phyloP scores from a whole-genome alignment of 1,139 yeast genomes.

The Lodderomyces elongisporus region DNA sequence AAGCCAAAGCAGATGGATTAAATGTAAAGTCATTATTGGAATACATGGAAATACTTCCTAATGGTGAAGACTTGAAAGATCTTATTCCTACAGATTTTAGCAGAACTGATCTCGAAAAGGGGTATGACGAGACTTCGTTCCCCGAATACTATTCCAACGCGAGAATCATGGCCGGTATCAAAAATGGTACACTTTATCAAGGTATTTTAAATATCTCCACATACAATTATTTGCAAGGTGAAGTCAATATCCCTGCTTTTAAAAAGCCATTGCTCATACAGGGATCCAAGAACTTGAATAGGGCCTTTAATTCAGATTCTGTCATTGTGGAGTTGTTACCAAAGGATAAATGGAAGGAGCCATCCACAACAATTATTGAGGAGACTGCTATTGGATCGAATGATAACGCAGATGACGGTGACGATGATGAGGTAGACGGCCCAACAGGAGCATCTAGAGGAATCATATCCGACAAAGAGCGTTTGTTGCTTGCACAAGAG shows the following conservation, averaged over 20 bases:
- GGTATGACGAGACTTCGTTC: conserved; percentile 52
- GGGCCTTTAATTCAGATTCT: conserved; percentile 88
- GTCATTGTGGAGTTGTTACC: conserved; percentile 91
- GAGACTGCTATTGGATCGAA: conserved; percentile 62
- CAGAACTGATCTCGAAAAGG: conserved; percentile 9
- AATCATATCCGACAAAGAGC: conserved; percentile 69
- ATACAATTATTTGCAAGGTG: conserved; percentile 86
- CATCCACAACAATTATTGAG: conserved; percentile 74
- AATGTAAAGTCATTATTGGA: conserved; percentile 53
- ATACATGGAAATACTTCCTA: conserved; percentile 68
- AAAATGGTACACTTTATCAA: conserved; percentile 81
- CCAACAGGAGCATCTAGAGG: conserved; percentile 11
- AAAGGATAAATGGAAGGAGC: conserved; percentile 81
- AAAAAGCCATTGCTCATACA: conserved; percentile 76
- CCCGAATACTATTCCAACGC: conserved; percentile 79
- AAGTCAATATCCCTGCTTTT: conserved; percentile 67
- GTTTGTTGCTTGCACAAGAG: conserved; percentile 69
- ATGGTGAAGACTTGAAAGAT: conserved; percentile 75
- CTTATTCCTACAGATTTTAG: conserved; percentile 55
- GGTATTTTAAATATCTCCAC: conserved; percentile 78
- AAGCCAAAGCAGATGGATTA: conserved; percentile 53
- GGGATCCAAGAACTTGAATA: conserved; percentile 80
- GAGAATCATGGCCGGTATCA: conserved; percentile 84
- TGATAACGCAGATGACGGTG: conserved; percentile 50
- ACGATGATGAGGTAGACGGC: conserved; percentile 26